phyloP scores from a whole-genome alignment of 306 rosid species.

The Cyclanthera cordifolia region DNA sequence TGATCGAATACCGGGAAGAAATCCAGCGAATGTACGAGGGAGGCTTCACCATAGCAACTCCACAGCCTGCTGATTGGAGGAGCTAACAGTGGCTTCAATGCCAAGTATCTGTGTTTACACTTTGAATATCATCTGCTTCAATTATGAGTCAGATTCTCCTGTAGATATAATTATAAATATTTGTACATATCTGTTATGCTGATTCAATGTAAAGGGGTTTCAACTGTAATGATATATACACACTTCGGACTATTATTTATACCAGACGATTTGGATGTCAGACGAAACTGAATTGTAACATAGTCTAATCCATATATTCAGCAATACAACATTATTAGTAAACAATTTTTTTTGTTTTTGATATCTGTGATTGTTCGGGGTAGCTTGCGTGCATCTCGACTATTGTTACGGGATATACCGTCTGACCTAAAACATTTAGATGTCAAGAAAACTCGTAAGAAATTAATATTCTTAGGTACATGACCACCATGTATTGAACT shows the following conservation, averaged over 20 bases:
- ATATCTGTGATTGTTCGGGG: too few species aligned
- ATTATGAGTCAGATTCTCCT: conserved; percentile 14
- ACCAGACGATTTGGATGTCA: too few species aligned
- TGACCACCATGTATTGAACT: too few species aligned
- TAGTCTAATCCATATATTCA: too few species aligned
- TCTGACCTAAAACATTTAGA: too few species aligned
- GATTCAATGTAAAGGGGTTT: conserved; percentile 21
- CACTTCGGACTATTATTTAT: neutral
- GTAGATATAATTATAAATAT: conserved; percentile 22
- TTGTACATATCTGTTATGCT: conserved; percentile 31
- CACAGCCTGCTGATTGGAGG: conserved; percentile 44
- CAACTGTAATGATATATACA: neutral
- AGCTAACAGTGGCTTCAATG: conserved; percentile 30
- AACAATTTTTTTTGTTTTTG: too few species aligned
- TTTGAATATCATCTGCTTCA: neutral
- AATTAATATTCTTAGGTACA: too few species aligned
- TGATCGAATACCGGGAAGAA: conserved; percentile 81
- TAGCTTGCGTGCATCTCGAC: too few species aligned
- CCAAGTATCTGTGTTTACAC: neutral
- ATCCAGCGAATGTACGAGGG: conserved; percentile 86
- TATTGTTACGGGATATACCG: too few species aligned
- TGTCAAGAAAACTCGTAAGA: too few species aligned
- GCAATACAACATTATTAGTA: too few species aligned
- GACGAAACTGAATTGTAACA: too few species aligned
- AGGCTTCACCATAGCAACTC: conserved; percentile 42